Conservation (phyloP, 176 grass and related monocot species). For the Carex cristatella region DNA sequence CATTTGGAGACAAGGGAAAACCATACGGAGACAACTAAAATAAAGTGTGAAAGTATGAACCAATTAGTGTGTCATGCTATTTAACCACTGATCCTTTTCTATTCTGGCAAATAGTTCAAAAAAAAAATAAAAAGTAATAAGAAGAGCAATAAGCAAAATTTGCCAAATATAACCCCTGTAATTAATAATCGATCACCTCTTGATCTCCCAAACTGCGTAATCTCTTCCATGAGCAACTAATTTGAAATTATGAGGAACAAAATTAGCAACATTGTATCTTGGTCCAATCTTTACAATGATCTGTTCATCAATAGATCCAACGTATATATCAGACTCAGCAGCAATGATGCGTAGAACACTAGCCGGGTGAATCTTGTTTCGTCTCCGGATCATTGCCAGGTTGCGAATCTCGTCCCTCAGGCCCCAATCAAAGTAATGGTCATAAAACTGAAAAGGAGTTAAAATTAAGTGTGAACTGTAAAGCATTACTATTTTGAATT, state of each 20-base stretch:
- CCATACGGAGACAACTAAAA: too few relatives aligned
- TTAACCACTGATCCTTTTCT: background rate
- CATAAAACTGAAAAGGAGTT: conserved; percentile 49
- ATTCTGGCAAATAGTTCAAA: background rate
- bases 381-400: conserved; percentile 46
- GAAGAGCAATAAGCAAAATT: conserved; percentile 3
- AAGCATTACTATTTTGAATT: background rate
- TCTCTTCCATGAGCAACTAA: conserved; percentile 34
- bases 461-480: background rate
- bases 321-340: conserved; percentile 55
- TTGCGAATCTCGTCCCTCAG: conserved; percentile 48
- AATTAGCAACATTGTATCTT: conserved; percentile 26
- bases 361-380: conserved; percentile 30
- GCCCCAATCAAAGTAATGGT: conserved; percentile 68
- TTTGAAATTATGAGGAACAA: conserved; percentile 43
- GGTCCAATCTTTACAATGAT: conserved; percentile 49
- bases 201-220: conserved; percentile 62
- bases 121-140: background rate
- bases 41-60: too few relatives aligned
- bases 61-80: too few relatives aligned
- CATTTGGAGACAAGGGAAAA: too few relatives aligned
- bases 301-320: conserved; percentile 58
- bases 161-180: background rate
- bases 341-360: conserved; percentile 55
- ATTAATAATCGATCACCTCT: background rate